Percentiles rank a stretch among this genome's conserved stretches.
Evolutionary conservation across 345 rosid species (phyloP).

Genomic region (Aquilaria yunnanensis): DNA sequence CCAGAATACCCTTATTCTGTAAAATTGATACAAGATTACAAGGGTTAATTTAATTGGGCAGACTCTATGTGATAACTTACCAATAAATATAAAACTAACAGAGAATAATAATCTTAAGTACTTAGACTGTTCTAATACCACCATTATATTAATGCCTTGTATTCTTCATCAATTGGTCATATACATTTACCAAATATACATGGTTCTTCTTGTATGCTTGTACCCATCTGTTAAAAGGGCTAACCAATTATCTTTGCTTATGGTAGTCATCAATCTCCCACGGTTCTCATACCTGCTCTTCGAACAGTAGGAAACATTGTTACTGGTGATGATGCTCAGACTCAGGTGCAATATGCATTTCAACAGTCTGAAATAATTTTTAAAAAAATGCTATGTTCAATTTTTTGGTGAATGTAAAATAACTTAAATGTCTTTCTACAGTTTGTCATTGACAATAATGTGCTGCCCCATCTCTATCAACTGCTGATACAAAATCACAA

Average conservation of each 20-base stretch:
- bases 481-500: conserved; percentile 70
- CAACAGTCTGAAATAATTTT: not conserved
- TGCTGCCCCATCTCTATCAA: conserved; percentile 61
- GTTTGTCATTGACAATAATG: conserved; percentile 71
- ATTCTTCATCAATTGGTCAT: too few relatives aligned
- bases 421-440: conserved; percentile 25
- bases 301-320: conserved; percentile 80
- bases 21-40: too few relatives aligned
- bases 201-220: conserved; percentile 7
- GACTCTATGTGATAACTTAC: too few relatives aligned
- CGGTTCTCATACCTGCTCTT: conserved; percentile 83
- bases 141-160: too few relatives aligned
- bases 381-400: not conserved
- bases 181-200: too few relatives aligned
- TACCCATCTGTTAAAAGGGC: conserved; percentile 5
- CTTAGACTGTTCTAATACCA: too few relatives aligned
- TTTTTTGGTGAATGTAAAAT: not conserved
- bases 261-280: conserved; percentile 68
- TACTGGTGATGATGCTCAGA: conserved; percentile 83
- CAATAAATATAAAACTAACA: too few relatives aligned
- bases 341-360: conserved; percentile 48
- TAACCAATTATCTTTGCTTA: conserved; percentile 19
- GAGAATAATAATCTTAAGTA: too few relatives aligned
- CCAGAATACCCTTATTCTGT: too few relatives aligned
- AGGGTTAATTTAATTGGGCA: too few relatives aligned